Evolutionary conservation across 2,329 filamentous ascomycete genomes (phyloP).

Genomic region (Mycosphaerella sp.): DNA sequence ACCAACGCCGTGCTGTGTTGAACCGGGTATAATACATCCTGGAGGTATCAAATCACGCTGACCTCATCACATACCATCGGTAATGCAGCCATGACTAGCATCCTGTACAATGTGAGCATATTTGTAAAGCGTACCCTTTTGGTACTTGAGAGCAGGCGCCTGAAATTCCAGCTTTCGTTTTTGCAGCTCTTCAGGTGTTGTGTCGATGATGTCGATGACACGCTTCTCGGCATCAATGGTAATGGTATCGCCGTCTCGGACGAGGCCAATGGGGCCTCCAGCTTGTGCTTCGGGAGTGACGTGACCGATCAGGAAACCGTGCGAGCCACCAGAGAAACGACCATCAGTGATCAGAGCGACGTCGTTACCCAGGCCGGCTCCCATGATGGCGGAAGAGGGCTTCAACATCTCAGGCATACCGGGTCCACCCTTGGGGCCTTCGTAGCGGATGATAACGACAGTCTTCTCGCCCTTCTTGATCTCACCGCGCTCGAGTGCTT

Average conservation of each 20-base stretch:
- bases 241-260: constrained; percentile 73
- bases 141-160: constrained; percentile 52
- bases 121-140: constrained; percentile 54
- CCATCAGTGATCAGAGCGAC: constrained; percentile 69
- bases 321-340: constrained; percentile 72
- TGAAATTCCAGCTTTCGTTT: constrained; percentile 47
- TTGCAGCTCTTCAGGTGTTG: constrained; percentile 58
- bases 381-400: constrained; percentile 67
- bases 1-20: not conserved
- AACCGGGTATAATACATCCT: not conserved
- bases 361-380: constrained; percentile 64
- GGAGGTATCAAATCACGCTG: not conserved
- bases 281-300: constrained; percentile 82
- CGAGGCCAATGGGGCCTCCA: constrained; percentile 76
- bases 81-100: constrained; percentile 55
- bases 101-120: constrained; percentile 52
- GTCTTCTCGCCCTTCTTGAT: constrained; percentile 72
- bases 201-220: constrained; percentile 55
- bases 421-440: constrained; percentile 66
- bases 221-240: constrained; percentile 75
- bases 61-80: constrained; percentile 37
- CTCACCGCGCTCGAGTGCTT: constrained; percentile 59
- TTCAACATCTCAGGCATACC: constrained; percentile 74
- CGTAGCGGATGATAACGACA: constrained; percentile 69
- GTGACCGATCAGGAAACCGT: constrained; percentile 83